These are phyloP conservation scores for Athelia psychrophila DNA, from an alignment of 1,284 basidiomycete species.

Conservation along the genomic window DNA sequence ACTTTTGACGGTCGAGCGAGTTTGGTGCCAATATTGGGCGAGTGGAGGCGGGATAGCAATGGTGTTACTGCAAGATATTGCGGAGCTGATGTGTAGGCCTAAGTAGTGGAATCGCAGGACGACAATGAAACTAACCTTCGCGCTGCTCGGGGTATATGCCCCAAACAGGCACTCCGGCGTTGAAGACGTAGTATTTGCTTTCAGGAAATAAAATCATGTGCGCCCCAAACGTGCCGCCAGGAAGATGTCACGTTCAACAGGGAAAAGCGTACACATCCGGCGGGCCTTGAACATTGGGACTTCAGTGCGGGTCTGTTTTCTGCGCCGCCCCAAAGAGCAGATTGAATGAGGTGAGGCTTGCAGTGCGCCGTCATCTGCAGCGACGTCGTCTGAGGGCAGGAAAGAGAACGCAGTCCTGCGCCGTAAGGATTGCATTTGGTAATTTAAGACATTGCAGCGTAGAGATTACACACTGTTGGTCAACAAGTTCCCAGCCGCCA, in stretches of 20 bases:
- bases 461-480: slow-evolving; percentile 42
- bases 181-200: slow-evolving; percentile 66
- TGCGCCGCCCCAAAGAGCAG: slow-evolving; percentile 63
- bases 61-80: slow-evolving; percentile 87
- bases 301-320: slow-evolving; percentile 44
- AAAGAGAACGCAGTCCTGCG: slow-evolving; percentile 57
- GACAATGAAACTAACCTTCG: slow-evolving; percentile 41
- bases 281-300: slow-evolving; percentile 54
- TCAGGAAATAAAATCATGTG: slow-evolving; percentile 48
- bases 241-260: slow-evolving; percentile 1
- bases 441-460: slow-evolving; percentile 5
- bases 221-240: not conserved
- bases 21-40: slow-evolving; percentile 57
- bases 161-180: slow-evolving; percentile 84
- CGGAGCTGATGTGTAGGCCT: slow-evolving; percentile 51
- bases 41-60: slow-evolving; percentile 57
- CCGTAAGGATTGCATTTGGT: slow-evolving; percentile 7
- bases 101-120: too few relatives aligned
- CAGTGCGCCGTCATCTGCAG: slow-evolving; percentile 45
- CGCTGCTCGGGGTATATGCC: slow-evolving; percentile 64
- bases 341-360: slow-evolving; percentile 49
- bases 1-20: slow-evolving; percentile 47
- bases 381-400: slow-evolving; percentile 48
- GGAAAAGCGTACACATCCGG: slow-evolving; percentile 45
- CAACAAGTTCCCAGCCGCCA: slow-evolving; percentile 44